Base-by-base conservation (phyloP, 768 basidiomycete species). In the Boletus insuetus region DNA sequence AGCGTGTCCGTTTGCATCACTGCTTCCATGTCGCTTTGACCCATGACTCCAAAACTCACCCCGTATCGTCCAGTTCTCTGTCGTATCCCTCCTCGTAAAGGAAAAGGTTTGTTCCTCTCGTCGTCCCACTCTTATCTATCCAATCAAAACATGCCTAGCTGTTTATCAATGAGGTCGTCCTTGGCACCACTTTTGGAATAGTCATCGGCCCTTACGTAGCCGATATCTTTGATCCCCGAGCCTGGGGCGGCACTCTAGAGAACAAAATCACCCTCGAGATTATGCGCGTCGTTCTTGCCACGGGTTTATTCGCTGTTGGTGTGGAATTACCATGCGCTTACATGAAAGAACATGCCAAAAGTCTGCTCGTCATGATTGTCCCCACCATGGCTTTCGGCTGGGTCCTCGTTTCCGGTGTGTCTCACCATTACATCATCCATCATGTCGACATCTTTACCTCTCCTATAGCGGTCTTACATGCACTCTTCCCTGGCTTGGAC, bases 251-350 rank as follows among this genome's bases (percentile, higher is more conserved):
- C 20, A 31, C 66, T 4, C 62, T 71, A 14, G 64, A 75, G 35
- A 73, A 72, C 37, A 78, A 82, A 64, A 82, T 99, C 54, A 98
- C 95, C 1, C 79, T 92, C 19, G 94, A 96, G 70, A 74, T 96
- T 17, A 94, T 87, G 74, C 81, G 94, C 10, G 73, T 97, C 34
- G 89, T 97, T 47, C 88, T 99, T 43, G 95, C 88, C 4, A 87
- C 90, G 2, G 91, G 93, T 26, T 82, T 98, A 2, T 99, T 99
- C 64, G 91, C 95, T 8, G 92, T 98, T 32, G 96, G 96, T 3
- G 92, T 96, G 24, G 95, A 99, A 69, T 77, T 98, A 34, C 95
- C 96, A 0, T 77, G 82, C 53, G 82, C 85, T 1, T 98, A 98
- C 75, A 84, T 98, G 79, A 77, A 77, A 24, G 79, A 85, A 29